A percentile compares a stretch with the other conserved stretches of the same genome.
phyloP scores from a whole-genome alignment of 2,329 filamentous ascomycete genomes.

The Amauroascus verrucosus region DNA sequence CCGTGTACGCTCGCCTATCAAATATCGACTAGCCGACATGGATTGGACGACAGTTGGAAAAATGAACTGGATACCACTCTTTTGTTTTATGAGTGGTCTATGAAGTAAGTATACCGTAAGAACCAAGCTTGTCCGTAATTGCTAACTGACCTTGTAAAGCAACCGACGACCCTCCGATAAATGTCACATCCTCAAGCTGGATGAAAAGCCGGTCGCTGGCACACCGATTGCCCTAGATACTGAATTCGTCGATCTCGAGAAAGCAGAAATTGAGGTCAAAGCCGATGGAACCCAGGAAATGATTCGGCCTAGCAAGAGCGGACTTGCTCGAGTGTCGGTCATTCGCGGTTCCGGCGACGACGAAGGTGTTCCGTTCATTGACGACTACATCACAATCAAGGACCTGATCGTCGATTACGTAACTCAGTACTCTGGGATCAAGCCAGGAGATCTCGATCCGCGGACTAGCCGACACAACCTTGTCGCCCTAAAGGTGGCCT shows the following conservation, averaged over 20 bases:
- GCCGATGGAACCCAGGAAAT: conserved; percentile 87
- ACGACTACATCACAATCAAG: conserved; percentile 88
- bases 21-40: conserved; percentile 66
- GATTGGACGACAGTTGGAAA: conserved; percentile 80
- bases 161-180: conserved; percentile 31
- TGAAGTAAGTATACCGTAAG: conserved; percentile 32
- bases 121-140: not conserved
- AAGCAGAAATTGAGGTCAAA: conserved; percentile 92
- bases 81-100: conserved; percentile 62
- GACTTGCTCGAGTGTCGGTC: conserved; percentile 85
- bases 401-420: conserved; percentile 93
- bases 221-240: conserved; percentile 85
- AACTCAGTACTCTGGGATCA: conserved; percentile 87
- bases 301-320: conserved; percentile 80
- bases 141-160: conserved; percentile 18
- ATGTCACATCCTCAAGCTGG: conserved; percentile 28
- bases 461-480: conserved; percentile 70
- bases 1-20: conserved; percentile 85
- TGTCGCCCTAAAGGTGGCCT: conserved; percentile 77
- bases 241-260: conserved; percentile 86
- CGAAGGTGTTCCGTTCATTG: conserved; percentile 81
- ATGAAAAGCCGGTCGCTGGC: conserved; percentile 60
- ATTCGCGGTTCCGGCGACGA: conserved; percentile 65
- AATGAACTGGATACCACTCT: conserved; percentile 71
- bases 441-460: conserved; percentile 71